phyloP scores from a whole-genome alignment of 495 filamentous ascomycete species.

The Xylaria venustula region DNA sequence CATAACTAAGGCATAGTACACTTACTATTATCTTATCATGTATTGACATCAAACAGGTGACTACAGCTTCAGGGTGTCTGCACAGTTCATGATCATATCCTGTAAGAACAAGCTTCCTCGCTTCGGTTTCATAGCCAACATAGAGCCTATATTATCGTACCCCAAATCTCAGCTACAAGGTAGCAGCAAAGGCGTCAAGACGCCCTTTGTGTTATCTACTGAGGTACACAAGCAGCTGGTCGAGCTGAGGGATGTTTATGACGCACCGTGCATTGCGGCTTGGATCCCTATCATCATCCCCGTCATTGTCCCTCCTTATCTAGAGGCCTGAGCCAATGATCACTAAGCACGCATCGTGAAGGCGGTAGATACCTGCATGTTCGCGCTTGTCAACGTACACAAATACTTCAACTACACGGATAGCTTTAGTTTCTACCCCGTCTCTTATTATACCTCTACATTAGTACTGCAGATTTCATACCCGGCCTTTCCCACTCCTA shows the following conservation, averaged over 20 bases:
- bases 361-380: constrained; percentile 8
- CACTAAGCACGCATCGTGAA: neutral
- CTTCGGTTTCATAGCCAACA: too few relatives aligned
- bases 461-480: neutral
- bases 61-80: neutral
- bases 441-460: constrained; percentile 7
- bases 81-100: too few relatives aligned
- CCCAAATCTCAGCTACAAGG: constrained; percentile 4
- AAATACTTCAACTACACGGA: neutral
- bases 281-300: constrained; percentile 2
- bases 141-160: neutral
- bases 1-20: neutral
- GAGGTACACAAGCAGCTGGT: constrained; percentile 8
- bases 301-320: constrained; percentile 15
- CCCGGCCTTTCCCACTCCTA: too few relatives aligned
- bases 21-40: neutral
- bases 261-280: neutral
- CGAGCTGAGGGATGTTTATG: neutral
- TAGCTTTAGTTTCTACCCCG: neutral
- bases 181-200: neutral
- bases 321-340: neutral
- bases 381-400: constrained; percentile 1
- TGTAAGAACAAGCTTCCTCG: too few relatives aligned
- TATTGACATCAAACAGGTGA: neutral
- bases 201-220: neutral